phyloP scores from a whole-genome alignment of 257 asterid species.

The Solanum pimpinellifolium region DNA sequence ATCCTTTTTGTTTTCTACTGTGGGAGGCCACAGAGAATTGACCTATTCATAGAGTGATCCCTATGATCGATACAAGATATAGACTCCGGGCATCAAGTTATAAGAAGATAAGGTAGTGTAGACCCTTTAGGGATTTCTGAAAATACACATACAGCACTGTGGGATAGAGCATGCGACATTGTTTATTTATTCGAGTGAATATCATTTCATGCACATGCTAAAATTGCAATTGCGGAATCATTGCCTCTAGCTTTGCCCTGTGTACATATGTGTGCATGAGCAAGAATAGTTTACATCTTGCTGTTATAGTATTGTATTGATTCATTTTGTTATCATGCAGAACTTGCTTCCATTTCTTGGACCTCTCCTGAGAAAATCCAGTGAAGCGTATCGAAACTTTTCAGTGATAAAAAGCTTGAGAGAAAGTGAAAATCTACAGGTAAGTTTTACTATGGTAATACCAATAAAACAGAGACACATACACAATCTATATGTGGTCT shows the following conservation, averaged over 20 bases:
- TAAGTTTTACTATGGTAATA: constrained; percentile 5
- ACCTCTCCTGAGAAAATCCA: constrained; percentile 83
- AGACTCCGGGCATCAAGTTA: background rate
- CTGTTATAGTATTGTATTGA: background rate
- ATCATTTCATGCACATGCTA: background rate
- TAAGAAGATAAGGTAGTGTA: background rate
- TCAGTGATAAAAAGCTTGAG: constrained; percentile 80
- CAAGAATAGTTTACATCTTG: background rate
- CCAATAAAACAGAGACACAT: background rate
- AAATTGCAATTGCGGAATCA: background rate
- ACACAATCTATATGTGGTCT: background rate
- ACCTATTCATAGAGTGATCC: too few species aligned
- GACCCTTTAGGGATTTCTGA: background rate
- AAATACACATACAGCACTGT: background rate
- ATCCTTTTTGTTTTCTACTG: background rate
- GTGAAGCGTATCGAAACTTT: constrained; percentile 70
- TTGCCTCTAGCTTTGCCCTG: background rate
- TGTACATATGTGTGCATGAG: background rate
- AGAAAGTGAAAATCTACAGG: constrained; percentile 91
- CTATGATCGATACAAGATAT: too few species aligned
- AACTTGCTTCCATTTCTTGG: constrained; percentile 84
- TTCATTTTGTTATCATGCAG: constrained; percentile 32
- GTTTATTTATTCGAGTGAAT: background rate
- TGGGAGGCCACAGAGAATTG: too few species aligned
- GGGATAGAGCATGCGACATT: background rate